phyloP scores from a whole-genome alignment of 139 green algal species.

The Chlamydomonas incerta region DNA sequence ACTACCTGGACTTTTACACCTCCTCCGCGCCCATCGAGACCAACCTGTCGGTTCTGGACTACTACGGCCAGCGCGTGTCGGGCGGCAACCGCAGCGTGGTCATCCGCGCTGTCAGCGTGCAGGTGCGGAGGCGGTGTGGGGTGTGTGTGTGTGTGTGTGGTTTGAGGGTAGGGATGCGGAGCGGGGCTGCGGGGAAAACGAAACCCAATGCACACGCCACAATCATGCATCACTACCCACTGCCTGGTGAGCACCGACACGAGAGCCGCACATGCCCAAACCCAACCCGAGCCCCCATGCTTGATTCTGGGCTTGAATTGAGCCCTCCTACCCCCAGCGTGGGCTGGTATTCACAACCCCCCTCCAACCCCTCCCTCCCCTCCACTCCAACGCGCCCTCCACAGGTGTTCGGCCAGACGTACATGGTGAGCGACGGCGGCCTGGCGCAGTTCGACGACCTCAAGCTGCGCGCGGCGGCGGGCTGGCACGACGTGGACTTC shows the following conservation, averaged over 20 bases:
- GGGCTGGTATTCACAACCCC: too few relatives aligned
- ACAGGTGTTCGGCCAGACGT: slow-evolving; percentile 27
- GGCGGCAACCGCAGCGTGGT: slow-evolving; percentile 18
- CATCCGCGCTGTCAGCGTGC: slow-evolving; percentile 14
- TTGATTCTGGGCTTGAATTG: too few relatives aligned
- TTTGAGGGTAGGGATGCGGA: too few relatives aligned
- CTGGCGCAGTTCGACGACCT: slow-evolving; percentile 3
- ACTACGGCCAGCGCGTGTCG: slow-evolving; percentile 10
- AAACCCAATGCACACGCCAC: too few relatives aligned
- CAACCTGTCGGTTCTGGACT: neutral
- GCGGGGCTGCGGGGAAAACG: too few relatives aligned
- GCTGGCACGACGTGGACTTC: slow-evolving; percentile 39
- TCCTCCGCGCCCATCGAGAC: neutral
- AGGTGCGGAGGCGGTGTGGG: neutral
- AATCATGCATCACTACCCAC: too few relatives aligned
- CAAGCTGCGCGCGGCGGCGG: slow-evolving; percentile 5
- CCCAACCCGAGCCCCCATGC: too few relatives aligned
- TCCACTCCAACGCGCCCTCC: neutral
- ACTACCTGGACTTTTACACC: slow-evolving; percentile 23
- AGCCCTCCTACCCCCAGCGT: too few relatives aligned
- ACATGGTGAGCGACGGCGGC: slow-evolving; percentile 1
- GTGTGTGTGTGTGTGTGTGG: too few relatives aligned
- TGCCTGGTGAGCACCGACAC: too few relatives aligned
- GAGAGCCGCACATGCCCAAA: too few relatives aligned
- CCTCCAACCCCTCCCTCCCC: too few relatives aligned